Base-by-base conservation (phyloP, 2,329 filamentous ascomycete genomes). In the Cercospora zeina region DNA sequence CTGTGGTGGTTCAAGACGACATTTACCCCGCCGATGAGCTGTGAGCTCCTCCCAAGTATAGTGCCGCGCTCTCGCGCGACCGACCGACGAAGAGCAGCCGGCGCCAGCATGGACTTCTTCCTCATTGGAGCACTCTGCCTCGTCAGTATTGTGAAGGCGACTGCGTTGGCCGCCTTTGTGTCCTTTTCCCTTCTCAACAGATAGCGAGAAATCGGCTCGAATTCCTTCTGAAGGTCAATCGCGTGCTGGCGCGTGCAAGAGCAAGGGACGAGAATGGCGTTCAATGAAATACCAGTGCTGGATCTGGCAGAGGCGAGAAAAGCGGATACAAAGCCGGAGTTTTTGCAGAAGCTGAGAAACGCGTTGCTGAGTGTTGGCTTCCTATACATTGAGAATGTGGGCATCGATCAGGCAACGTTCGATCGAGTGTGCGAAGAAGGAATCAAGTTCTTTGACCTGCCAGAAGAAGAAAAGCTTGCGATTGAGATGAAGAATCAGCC, bases 361-460 rank as follows among this genome's bases (percentile, higher is more conserved):
- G 90, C 90, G 0, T 78, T 96, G 33, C 84, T 96, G 70, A 89
- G 93, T 73, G 89, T 96, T n/a, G 91, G 91, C 1, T 96, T 96
- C 71, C 76, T 96, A 21, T 96, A 96, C 72, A 83, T 96, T 64
- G 88, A 87, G 72, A 92, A 96, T 71, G 87, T 90, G 2, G 89
- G 88, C 21, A 86, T 93, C 55, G 80, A 88, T 4, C 82, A 87
- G 14, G 79, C 83, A 39, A 77, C 93, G 57, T 86, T 89, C 68
- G 72, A 83, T 24, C 76, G 82, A 64, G 89, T 93, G 27, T 86
- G 91, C 58, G 71, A 77, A 2, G 82, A 91, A 70, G 90, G 89
- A 49, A 85, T 84, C 58, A 80, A 78, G 0, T 95, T 96, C 76
- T 96, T 96, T 70, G 85, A 90, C 63, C 81, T 96, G 60, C 88